phyloP scores from a whole-genome alignment of 768 basidiomycete species.

The Termitomyces sp. region DNA sequence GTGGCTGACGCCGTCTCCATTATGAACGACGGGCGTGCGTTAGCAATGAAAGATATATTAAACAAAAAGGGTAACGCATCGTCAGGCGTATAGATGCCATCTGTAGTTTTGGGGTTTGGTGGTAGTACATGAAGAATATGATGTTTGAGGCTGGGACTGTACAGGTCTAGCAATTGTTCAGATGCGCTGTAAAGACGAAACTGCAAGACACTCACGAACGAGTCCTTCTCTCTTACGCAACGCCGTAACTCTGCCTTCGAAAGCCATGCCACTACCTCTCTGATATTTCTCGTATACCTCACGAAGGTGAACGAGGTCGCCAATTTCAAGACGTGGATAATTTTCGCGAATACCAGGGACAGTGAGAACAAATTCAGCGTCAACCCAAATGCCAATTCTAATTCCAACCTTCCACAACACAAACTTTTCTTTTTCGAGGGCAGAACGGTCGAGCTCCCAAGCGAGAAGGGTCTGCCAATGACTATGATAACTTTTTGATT shows the following conservation, averaged over 20 bases:
- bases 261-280: conserved; percentile 32
- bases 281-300: conserved; percentile 28
- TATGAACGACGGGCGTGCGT: conserved; percentile 32
- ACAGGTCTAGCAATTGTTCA: conserved; percentile 26
- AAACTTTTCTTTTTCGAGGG: conserved; percentile 36
- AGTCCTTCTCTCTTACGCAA: conserved; percentile 42
- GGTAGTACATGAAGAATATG: conserved; percentile 33
- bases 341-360: conserved; percentile 36
- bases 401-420: conserved; percentile 36
- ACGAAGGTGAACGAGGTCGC: conserved; percentile 39
- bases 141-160: conserved; percentile 31
- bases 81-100: conserved; percentile 20
- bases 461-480: conserved; percentile 39
- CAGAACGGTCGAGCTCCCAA: conserved; percentile 40
- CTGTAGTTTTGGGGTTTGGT: conserved; percentile 12
- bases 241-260: conserved; percentile 39
- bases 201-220: conserved; percentile 32
- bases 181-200: not conserved
- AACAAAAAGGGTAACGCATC: conserved; percentile 35
- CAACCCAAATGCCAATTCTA: conserved; percentile 30
- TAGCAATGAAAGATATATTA: conserved; percentile 46
- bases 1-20: conserved; percentile 37
- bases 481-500: conserved; percentile 25
- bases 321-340: conserved; percentile 37
- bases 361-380: conserved; percentile 30